Percentiles rank a stretch among this genome's conserved stretches.
phyloP scores from a whole-genome alignment of 257 asterid genomes.

The Jacaranda copaia region DNA sequence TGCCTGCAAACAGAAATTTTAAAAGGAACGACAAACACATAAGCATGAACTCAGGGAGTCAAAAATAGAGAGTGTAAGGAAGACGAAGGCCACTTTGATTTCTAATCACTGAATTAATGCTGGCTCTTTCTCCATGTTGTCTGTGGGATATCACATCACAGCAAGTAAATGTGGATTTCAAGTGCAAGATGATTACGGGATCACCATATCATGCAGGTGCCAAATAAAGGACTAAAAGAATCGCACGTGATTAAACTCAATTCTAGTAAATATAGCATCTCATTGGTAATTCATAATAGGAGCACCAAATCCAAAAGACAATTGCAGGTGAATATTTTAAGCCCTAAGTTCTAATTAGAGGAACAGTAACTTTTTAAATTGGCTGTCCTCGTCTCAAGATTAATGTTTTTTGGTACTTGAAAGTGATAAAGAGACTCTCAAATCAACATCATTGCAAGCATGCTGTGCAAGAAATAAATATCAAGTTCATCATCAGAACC shows the following conservation, averaged over 20 bases:
- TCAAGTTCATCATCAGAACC: no score
- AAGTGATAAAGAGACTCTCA: no score
- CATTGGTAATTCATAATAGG: neutral
- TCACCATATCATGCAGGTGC: slow-evolving; percentile 1
- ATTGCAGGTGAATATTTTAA: neutral
- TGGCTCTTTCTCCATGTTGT: neutral
- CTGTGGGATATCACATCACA: neutral
- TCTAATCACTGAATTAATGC: neutral
- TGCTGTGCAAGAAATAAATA: neutral
- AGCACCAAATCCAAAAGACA: neutral
- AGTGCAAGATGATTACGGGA: neutral
- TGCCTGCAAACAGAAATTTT: slow-evolving; percentile 47
- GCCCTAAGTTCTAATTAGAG: neutral
- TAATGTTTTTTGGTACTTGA: slow-evolving; percentile 1
- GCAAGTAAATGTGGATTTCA: neutral
- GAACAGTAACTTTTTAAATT: neutral
- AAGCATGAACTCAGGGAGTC: slow-evolving; percentile 7
- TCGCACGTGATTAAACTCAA: neutral
- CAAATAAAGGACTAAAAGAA: neutral
- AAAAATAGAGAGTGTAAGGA: neutral
- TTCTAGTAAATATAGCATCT: slow-evolving; percentile 11
- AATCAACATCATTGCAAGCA: neutral
- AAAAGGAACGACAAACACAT: slow-evolving; percentile 3
- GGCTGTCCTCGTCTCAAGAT: neutral
- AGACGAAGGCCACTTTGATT: neutral